Conservation (phyloP, 2,329 filamentous ascomycete species). For the Hypoxylon sp. region DNA sequence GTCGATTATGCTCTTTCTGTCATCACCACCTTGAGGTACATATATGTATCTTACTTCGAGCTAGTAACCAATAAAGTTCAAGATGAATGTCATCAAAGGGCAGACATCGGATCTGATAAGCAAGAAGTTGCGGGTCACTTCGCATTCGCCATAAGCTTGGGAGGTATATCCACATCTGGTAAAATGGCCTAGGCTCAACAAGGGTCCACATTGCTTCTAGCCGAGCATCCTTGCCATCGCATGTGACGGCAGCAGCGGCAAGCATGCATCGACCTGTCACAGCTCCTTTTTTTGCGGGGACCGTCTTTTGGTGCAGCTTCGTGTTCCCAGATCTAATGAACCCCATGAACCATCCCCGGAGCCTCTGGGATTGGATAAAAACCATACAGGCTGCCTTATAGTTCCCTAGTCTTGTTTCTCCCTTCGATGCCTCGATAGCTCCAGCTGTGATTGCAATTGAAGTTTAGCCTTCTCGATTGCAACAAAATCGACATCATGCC, state of each 20-base stretch:
- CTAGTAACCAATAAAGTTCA: conserved; percentile 16
- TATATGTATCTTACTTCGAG: neutral
- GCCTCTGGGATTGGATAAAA: conserved; percentile 33
- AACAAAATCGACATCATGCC: conserved; percentile 62
- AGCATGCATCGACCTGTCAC: conserved; percentile 1
- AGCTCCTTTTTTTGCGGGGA: conserved; percentile 39
- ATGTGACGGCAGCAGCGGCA: conserved; percentile 33
- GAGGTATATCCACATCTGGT: conserved; percentile 36
- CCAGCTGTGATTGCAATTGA: conserved; percentile 29
- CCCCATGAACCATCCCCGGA: conserved; percentile 2
- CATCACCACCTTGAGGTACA: neutral
- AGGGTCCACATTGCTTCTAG: conserved; percentile 28
- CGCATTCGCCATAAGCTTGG: conserved; percentile 37
- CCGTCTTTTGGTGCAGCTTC: conserved; percentile 25
- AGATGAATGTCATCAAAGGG: conserved; percentile 29
- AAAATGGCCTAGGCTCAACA: conserved; percentile 36
- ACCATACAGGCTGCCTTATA: conserved; percentile 8
- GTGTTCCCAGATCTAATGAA: conserved; percentile 25
- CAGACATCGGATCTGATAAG: conserved; percentile 38
- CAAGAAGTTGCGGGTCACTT: conserved; percentile 11
- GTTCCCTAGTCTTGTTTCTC: neutral
- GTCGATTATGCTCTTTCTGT: neutral
- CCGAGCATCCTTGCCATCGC: conserved; percentile 42
- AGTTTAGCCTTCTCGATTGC: conserved; percentile 8
- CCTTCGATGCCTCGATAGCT: conserved; percentile 27